Conservation (phyloP, 2,329 filamentous ascomycete species). For the Colletotrichum tropicale region DNA sequence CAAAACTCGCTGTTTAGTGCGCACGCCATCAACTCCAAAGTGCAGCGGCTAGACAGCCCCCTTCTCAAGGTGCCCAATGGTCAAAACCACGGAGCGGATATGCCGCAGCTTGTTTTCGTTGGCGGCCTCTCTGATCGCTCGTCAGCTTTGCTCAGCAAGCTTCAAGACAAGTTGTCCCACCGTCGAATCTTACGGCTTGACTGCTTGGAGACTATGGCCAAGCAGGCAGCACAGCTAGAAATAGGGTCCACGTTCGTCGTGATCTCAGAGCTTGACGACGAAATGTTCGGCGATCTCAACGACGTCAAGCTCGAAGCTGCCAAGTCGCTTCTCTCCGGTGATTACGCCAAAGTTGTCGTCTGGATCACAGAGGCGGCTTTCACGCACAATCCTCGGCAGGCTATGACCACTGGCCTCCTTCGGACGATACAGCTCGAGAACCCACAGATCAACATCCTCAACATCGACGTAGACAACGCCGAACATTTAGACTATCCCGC, state of each 20-base stretch:
- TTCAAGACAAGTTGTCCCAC: background rate
- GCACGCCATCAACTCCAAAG: background rate
- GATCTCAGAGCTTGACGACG: constrained; percentile 23
- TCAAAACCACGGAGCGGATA: background rate
- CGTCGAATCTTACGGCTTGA: background rate
- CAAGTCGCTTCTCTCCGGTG: background rate
- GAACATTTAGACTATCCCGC: background rate
- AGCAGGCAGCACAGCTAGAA: background rate
- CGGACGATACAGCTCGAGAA: constrained; percentile 8
- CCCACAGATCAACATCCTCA: background rate
- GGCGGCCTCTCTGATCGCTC: background rate
- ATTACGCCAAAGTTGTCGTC: constrained; percentile 16
- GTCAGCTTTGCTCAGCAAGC: background rate
- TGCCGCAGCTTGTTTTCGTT: background rate
- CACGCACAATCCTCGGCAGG: constrained; percentile 17
- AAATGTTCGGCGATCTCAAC: constrained; percentile 30
- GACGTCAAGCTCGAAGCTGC: background rate
- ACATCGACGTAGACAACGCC: constrained; percentile 1
- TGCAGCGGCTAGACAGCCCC: background rate
- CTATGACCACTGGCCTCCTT: constrained; percentile 17
- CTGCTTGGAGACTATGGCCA: background rate
- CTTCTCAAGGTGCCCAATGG: background rate
- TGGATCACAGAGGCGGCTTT: constrained; percentile 25
- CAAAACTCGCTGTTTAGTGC: background rate
- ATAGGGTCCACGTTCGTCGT: constrained; percentile 3